Evolutionary conservation across 345 rosid genomes (phyloP).

Genomic region (Eucalyptus cladocalyx): DNA sequence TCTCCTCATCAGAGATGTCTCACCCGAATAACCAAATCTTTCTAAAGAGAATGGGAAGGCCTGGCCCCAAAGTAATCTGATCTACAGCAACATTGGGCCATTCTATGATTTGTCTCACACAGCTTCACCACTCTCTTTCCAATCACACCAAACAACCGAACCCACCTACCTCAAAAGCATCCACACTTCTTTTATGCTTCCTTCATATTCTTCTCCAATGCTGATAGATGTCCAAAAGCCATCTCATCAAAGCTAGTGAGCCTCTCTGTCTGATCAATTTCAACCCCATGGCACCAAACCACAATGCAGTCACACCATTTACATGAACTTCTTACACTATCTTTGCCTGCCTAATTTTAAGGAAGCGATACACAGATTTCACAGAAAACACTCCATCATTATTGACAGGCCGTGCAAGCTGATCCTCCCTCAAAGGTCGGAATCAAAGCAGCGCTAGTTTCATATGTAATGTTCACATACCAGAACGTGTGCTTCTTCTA

Average conservation of each 20-base stretch:
- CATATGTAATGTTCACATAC: not conserved
- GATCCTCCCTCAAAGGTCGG: not conserved
- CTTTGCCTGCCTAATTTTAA: not conserved
- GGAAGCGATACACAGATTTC: not conserved
- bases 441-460: not conserved
- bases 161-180: not conserved
- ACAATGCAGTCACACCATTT: not conserved
- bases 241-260: not conserved
- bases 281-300: not conserved
- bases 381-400: not conserved
- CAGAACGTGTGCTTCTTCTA: not conserved
- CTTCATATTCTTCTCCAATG: not conserved
- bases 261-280: not conserved
- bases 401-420: not conserved
- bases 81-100: not conserved
- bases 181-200: not conserved
- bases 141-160: not conserved
- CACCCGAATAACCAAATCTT: accelerated
- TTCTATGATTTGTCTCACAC: not conserved
- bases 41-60: not conserved
- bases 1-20: not conserved
- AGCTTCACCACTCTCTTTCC: not conserved
- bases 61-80: not conserved
- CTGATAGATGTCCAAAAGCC: not conserved
- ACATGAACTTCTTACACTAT: not conserved